Base-by-base conservation (phyloP, 371 early-diverging fungal species). In the Apophysomyces ossiformis region DNA sequence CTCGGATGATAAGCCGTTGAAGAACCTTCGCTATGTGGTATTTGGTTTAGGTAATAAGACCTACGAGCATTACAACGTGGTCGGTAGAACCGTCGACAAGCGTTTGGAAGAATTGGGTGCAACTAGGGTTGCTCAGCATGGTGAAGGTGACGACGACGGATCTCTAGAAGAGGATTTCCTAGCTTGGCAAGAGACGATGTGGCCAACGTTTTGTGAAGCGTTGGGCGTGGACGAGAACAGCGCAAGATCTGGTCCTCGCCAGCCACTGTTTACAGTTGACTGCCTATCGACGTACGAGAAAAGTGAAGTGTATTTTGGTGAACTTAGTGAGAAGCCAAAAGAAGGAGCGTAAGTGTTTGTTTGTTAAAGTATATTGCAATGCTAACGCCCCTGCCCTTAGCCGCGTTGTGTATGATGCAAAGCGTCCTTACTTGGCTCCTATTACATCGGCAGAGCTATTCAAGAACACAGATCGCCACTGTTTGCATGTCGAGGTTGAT, bases 31-130 rank as follows among this genome's bases (percentile, higher is more conserved):
- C 39, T 97, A 89, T 71, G 81, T 94, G 32, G 72, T 93, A 46
- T 99, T 99, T 87, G 97, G 95, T 9, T 87, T 99, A 44, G 99
- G 99, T 46, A 99, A 97, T 85, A 94, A 89, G 77, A 97, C 99
- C 1, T 99, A 99, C 79, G 97, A 97, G 73, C 93, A 95, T 69
- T 98, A 92, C 77, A 96, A 98, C 74, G 87, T 89, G 58, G 92
- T 94, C 37, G 85, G 84, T 16, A 82, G 93, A 26, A 76, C 84
- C 0, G 66, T 94, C 18, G 91, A 94, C 65, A 79, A 78, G 38
- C 80, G 85, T 18, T 71, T 97, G 62, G 67, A 64, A 18, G 71
- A 75, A 18, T 75, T 93, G 57, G 97, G 98, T 26, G 97, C 92
- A n/a, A 75, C 64, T 12, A 82, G 92, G 8, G 73, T 96, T 37